Evolutionary conservation across 495 filamentous ascomycete genomes (phyloP).

Genomic region (Neurospora sp.): DNA sequence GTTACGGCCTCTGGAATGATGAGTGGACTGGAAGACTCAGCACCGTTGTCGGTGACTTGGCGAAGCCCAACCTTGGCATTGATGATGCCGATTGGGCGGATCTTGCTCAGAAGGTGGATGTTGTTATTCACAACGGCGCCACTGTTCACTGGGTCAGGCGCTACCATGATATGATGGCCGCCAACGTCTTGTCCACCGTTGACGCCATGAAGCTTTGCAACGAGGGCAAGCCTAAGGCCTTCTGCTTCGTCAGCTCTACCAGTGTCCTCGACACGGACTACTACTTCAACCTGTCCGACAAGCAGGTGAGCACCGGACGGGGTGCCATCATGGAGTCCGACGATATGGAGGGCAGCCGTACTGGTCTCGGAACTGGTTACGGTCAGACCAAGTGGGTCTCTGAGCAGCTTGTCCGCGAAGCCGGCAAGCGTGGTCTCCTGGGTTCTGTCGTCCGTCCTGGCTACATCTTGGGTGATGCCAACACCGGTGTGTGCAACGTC

Average conservation of each 20-base stretch:
- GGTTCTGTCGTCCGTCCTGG: conserved; percentile 77
- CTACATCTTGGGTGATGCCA: conserved; percentile 71
- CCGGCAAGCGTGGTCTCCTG: conserved; percentile 63
- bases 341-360: conserved; percentile 37
- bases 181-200: conserved; percentile 77
- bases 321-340: conserved; percentile 38
- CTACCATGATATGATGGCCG: conserved; percentile 62
- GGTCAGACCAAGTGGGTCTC: conserved; percentile 70
- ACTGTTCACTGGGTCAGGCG: conserved; percentile 76
- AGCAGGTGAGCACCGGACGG: conserved; percentile 36
- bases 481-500: conserved; percentile 64
- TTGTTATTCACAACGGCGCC: conserved; percentile 88
- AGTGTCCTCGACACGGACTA: conserved; percentile 71
- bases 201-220: conserved; percentile 68
- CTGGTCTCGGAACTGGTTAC: conserved; percentile 60
- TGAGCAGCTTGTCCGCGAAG: conserved; percentile 74
- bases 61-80: conserved; percentile 62
- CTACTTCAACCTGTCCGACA: conserved; percentile 63
- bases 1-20: conserved; percentile 75
- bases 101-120: conserved; percentile 56
- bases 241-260: conserved; percentile 82
- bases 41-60: conserved; percentile 63
- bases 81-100: conserved; percentile 50
- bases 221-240: conserved; percentile 65
- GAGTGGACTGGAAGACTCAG: conserved; percentile 55